Evolutionary conservation across 176 grass and related monocot genomes (phyloP).

Genomic region (Carex pumila): DNA sequence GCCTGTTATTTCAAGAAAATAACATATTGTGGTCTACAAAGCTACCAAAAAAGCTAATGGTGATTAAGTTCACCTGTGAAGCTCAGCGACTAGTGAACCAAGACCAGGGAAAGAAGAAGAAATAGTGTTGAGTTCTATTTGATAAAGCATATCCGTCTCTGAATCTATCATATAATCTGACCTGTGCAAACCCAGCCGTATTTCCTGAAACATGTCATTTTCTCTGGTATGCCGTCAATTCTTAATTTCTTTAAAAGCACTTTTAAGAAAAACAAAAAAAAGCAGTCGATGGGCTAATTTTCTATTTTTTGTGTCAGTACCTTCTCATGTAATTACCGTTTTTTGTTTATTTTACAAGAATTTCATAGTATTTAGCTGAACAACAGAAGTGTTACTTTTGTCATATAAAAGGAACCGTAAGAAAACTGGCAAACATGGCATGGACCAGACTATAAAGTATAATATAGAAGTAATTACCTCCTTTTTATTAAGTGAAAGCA

Average conservation of each 20-base stretch:
- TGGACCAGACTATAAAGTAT: not conserved
- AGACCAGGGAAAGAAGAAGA: conserved; percentile 94
- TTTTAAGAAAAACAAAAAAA: not conserved
- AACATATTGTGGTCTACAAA: not conserved
- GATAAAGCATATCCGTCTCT: conserved; percentile 77
- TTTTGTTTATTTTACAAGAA: conserved; percentile 2
- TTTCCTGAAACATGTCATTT: conserved; percentile 50
- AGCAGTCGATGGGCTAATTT: not conserved
- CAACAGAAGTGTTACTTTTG: not conserved
- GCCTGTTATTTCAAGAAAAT: not conserved
- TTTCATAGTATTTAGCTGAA: not conserved
- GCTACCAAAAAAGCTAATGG: not conserved
- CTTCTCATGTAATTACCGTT: not conserved
- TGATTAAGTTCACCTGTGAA: conserved; percentile 65
- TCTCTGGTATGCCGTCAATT: not conserved
- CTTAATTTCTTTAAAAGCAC: conserved; percentile 1
- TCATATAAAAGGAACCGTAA: not conserved
- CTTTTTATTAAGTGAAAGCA: conserved; percentile 65
- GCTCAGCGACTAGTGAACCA: conserved; percentile 66
- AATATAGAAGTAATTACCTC: conserved; percentile 37
- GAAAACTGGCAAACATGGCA: not conserved
- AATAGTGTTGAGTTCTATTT: conserved; percentile 95
- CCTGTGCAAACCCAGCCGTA: conserved; percentile 86
- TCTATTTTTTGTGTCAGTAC: not conserved
- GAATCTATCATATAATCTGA: conserved; percentile 98